Evolutionary conservation across 1,284 basidiomycete species (phyloP).

Genomic region (Takashimella koratensis): DNA sequence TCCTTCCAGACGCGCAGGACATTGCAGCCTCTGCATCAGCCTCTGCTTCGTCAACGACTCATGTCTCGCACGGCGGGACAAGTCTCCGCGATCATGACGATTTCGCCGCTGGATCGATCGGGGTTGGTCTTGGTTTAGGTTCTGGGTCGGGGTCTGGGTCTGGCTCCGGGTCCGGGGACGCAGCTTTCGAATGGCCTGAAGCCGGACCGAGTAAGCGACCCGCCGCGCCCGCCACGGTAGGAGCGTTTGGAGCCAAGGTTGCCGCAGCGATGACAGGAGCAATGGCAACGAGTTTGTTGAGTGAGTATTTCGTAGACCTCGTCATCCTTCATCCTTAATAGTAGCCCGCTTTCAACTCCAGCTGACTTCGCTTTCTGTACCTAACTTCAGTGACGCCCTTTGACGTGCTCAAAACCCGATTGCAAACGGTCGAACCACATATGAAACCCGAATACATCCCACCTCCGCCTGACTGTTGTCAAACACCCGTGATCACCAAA

Average conservation of each 20-base stretch:
- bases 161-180: constrained; percentile 9
- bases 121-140: background rate
- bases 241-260: constrained; percentile 43
- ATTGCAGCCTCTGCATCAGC: constrained; percentile 4
- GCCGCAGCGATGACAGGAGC: constrained; percentile 50
- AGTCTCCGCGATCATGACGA: constrained; percentile 23
- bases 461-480: constrained; percentile 34
- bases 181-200: constrained; percentile 39
- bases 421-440: constrained; percentile 46
- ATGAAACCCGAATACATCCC: constrained; percentile 14
- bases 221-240: constrained; percentile 11
- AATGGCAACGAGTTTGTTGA: constrained; percentile 44
- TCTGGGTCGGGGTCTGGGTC: constrained; percentile 6
- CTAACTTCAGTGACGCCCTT: constrained; percentile 48
- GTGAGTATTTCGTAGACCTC: constrained; percentile 36
- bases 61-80: constrained; percentile 21
- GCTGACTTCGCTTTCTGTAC: background rate
- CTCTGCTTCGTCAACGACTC: background rate
- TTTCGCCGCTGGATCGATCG: constrained; percentile 4
- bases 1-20: constrained; percentile 19
- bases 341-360: background rate
- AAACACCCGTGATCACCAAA: constrained; percentile 31
- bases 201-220: constrained; percentile 26
- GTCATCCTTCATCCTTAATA: background rate
- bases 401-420: constrained; percentile 50